Base-by-base conservation (phyloP, 2,329 filamentous ascomycete genomes). In the Pestalotiopsis sp. region DNA sequence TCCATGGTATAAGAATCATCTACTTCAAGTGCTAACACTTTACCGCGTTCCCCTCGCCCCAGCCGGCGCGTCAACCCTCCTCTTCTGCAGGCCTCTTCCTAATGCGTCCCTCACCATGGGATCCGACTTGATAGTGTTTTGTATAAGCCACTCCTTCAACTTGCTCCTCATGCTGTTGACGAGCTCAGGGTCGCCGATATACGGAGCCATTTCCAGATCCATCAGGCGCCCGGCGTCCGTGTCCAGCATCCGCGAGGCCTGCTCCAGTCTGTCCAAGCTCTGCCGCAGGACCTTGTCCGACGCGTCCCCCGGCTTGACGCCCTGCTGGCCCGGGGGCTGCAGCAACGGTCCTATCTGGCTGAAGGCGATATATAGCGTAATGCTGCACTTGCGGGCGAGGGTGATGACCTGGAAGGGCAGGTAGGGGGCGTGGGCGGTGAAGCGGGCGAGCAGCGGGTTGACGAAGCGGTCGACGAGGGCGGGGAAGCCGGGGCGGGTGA, bases 341-440 rank as follows among this genome's bases (percentile, higher is more conserved):
- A 93, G 80, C 4, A 94, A 82, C 3, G 93, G 93, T 0, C 92
- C 91, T 64, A 97, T 87, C 80, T 97, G 94, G 5, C 91, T 91
- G 68, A 97, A 88, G 64, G 93, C 95, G 72, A 97, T 93, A 80
- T 93, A 95, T 31, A 93, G 81, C 2, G 94, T 95, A 65, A 98
- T 83, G 17, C 90, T 89, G 25, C 93, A 82, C 77, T 93, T 93
- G 70, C 95, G 90, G 5, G 92, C 88, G 6, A 98, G 87, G 14
- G 86, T 82, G 68, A 98, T 87, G 73, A 92, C 84, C 81, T 99
- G 95, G 77, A 96, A 99, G 2, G 95, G 95, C 3, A 98, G 86
- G 72, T 92, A 93, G 3, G 91, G 87, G 3, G 87, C 83, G 67
- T 89, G 86, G 7, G 74, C 73, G 17, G 82, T 80, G 63, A 82